phyloP scores from a whole-genome alignment of 768 basidiomycete species.

The Auricularia sp. region DNA sequence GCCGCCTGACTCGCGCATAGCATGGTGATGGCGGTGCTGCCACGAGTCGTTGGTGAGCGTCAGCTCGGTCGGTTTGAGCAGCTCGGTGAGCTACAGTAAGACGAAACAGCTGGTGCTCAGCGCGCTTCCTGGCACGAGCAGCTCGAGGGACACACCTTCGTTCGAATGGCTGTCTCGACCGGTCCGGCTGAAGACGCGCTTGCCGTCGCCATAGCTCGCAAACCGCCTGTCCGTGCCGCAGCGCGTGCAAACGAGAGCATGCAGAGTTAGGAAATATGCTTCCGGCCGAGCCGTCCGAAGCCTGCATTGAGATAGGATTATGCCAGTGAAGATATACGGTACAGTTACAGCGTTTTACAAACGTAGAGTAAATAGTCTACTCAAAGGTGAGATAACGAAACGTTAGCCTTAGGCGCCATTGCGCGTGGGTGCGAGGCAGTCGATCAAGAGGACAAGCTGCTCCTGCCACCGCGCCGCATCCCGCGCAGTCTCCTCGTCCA shows the following conservation, averaged over 20 bases:
- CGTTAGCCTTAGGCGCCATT: no score
- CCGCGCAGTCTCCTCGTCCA: neutral
- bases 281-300: no score
- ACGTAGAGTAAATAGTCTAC: no score
- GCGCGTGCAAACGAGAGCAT: neutral
- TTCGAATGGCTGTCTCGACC: slow-evolving; percentile 49
- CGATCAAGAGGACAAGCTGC: neutral
- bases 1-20: slow-evolving; percentile 64
- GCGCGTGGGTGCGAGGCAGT: neutral
- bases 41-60: slow-evolving; percentile 72
- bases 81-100: slow-evolving; percentile 41
- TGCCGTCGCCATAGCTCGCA: slow-evolving; percentile 7
- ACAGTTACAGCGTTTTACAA: no score
- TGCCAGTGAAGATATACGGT: no score
- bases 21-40: slow-evolving; percentile 75
- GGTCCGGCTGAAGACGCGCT: slow-evolving; percentile 26
- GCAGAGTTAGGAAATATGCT: neutral
- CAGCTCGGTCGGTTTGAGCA: slow-evolving; percentile 54
- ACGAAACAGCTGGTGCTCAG: no score
- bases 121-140: slow-evolving; percentile 4
- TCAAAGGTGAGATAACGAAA: no score
- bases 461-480: neutral
- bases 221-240: neutral
- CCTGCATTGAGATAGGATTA: no score
- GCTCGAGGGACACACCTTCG: slow-evolving; percentile 13